Base-by-base conservation (phyloP, 1,139 yeast genomes). In the Hansenula sp. region DNA sequence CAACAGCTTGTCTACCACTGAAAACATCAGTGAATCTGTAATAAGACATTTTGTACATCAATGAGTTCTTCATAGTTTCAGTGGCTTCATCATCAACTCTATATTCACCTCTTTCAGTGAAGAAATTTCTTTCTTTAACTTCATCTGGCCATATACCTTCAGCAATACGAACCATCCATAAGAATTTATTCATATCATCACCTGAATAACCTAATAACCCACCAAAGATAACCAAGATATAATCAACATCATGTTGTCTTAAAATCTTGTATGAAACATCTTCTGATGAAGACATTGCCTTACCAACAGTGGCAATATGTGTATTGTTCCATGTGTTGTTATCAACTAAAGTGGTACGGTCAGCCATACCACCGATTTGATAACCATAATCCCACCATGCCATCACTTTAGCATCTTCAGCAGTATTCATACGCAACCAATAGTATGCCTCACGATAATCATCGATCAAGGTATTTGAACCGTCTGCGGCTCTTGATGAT, bases 301-400 rank as follows among this genome's bases (percentile, higher is more conserved):
- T 89, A 59, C 99, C 99, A 45, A 94, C 99, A n/a, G 97, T 90
- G 54, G 99, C 99, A 68, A 94, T 94, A 65, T 94, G 99, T 5
- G 99, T 94, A 71, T 94, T 94, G 66, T 94, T 94, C 99, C 99
- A 94, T 11, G 99, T 94, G 68, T 94, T 94, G 76, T 94, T 94
- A 67, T 94, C 99, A 37, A 94, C 99, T 55, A 94, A 76, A 5
- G 99, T 94, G 52, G 99, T 93, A 65, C 99, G 81, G 68, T 94
- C 99, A 38, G 99, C 99, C 98, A 94, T 93, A 50, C 99, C 99
- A 57, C 99, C 99, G 60, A 94, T 94, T 70, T 94, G 99, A 68
- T 94, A 94, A 45, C 99, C 99, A 63, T 94, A 94, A 73, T 94
- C 99, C 99, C 99, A 94, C 99, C 99, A 94, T 8, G 98, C 86